Conservation (phyloP, 2,329 filamentous ascomycete genomes). For the Diaporthe ampelina region DNA sequence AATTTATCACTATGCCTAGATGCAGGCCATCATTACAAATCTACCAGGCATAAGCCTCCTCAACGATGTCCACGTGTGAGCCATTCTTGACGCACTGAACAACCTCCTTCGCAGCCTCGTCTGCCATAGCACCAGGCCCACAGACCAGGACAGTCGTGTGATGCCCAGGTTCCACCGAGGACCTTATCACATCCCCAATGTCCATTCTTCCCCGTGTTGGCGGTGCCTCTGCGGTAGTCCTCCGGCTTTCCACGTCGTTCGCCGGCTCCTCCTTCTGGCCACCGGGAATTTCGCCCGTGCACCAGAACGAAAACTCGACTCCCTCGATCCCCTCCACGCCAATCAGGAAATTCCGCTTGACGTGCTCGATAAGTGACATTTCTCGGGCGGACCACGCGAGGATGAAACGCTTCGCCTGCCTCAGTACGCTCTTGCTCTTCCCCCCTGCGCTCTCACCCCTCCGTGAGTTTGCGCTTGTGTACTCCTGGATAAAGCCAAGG, state of each 20-base stretch:
- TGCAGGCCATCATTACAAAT: neutral
- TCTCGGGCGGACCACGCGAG: slow-evolving; percentile 19
- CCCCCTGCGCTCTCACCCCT: neutral
- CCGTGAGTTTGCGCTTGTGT: neutral
- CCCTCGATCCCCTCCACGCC: slow-evolving; percentile 11
- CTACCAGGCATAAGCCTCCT: slow-evolving; percentile 47
- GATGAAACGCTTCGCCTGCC: slow-evolving; percentile 8
- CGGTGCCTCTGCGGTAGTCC: neutral
- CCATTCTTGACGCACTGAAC: slow-evolving; percentile 44
- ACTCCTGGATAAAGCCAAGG: slow-evolving; percentile 4
- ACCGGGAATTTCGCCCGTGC: neutral
- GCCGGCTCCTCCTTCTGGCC: neutral
- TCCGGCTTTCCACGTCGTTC: neutral
- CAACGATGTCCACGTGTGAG: slow-evolving; percentile 41
- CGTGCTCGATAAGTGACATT: slow-evolving; percentile 10
- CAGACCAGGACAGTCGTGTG: slow-evolving; percentile 47
- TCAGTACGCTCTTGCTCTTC: neutral
- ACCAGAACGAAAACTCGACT: slow-evolving; percentile 16
- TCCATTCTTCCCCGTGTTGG: slow-evolving; percentile 4
- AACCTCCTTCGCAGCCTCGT: slow-evolving; percentile 46
- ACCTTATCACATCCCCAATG: slow-evolving; percentile 9
- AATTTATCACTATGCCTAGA: neutral
- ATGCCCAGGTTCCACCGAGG: slow-evolving; percentile 10
- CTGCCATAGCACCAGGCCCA: slow-evolving; percentile 48
- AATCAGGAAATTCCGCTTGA: neutral